Base-by-base conservation (phyloP, 2,329 filamentous ascomycete species). In the Emericellopsis atlantica region DNA sequence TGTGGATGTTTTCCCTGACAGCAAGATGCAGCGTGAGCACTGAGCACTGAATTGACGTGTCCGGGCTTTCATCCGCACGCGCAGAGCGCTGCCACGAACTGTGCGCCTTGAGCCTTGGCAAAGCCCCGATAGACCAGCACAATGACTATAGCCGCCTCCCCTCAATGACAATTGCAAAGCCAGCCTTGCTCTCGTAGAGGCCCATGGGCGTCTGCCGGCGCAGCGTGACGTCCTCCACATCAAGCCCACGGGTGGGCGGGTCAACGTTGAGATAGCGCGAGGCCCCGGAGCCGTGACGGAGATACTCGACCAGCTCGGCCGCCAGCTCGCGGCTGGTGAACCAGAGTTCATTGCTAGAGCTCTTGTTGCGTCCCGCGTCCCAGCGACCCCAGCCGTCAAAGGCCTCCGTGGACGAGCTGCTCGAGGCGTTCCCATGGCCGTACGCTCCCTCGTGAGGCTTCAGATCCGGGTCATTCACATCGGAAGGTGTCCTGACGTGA, bases 181-280 rank as follows among this genome's bases (percentile, higher is more conserved):
- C 72, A 2, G 59, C 63, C 45, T 56, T 55, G 26, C 66, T 69
- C 50, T 75, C 70, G 61, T 65, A 69, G 1, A 76, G 53, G 0
- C 70, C 71, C 49, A 75, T 58, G 12, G 64, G 66, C 18, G 70
- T 75, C 52, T 72, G 63, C 36, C 51, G 51, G n/a, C 71, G 52
- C 43, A 76, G 74, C 0, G 67, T 66, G 2, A 72, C 61, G 46
- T 72, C 64, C 38, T 73, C 61, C 0, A 29, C 26, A 12, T 29
- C 26, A 29, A 29, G 26, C 9, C 26, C 26, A 29, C 26, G 26
- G 9, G 26, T 29, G 26, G 4, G 26, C 26, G 26, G 26, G 26
- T 29, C 26, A 6, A 29, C 26, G 8, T 29, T 3, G 12, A 29
- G 66, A 63, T 4, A 16, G 52, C 3, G 65, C 62, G 5, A 47